Evolutionary conservation across 441 rosid species (phyloP).

Genomic region (Oxalis stricta): DNA sequence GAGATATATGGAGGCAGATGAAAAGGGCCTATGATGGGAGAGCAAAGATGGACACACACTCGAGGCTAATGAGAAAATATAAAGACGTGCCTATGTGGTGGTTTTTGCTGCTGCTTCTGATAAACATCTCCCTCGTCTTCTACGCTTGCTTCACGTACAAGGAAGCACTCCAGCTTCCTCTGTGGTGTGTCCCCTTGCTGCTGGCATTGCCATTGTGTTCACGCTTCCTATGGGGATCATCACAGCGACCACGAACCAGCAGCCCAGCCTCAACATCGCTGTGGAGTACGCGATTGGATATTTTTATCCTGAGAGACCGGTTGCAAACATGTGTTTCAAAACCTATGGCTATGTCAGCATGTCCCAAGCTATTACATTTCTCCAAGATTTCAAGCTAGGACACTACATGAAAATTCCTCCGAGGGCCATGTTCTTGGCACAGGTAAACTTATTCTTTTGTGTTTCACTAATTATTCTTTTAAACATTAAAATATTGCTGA

Average conservation of each 20-base stretch:
- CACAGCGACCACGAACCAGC: slow-evolving; percentile 50
- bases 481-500: not conserved
- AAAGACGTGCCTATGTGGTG: slow-evolving; percentile 83
- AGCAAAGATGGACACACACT: slow-evolving; percentile 55
- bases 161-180: too few species aligned
- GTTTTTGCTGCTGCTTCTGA: slow-evolving; percentile 61
- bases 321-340: slow-evolving; percentile 54
- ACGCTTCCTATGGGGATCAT: slow-evolving; percentile 45
- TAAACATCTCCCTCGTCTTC: too few species aligned
- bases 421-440: slow-evolving; percentile 48
- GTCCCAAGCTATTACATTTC: slow-evolving; percentile 48
- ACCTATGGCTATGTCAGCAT: slow-evolving; percentile 51
- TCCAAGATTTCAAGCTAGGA: slow-evolving; percentile 58
- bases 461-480: not conserved
- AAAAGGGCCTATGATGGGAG: slow-evolving; percentile 53
- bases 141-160: too few species aligned
- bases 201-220: too few species aligned
- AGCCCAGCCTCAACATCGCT: slow-evolving; percentile 46
- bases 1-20: slow-evolving; percentile 89
- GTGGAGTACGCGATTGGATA: slow-evolving; percentile 51
- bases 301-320: slow-evolving; percentile 45
- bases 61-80: slow-evolving; percentile 61
- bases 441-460: slow-evolving; percentile 23
- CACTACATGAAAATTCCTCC: slow-evolving; percentile 69
- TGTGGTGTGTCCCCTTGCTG: too few species aligned